Conservation (phyloP, 2,329 filamentous ascomycete species). For the Xylariales sp. region DNA sequence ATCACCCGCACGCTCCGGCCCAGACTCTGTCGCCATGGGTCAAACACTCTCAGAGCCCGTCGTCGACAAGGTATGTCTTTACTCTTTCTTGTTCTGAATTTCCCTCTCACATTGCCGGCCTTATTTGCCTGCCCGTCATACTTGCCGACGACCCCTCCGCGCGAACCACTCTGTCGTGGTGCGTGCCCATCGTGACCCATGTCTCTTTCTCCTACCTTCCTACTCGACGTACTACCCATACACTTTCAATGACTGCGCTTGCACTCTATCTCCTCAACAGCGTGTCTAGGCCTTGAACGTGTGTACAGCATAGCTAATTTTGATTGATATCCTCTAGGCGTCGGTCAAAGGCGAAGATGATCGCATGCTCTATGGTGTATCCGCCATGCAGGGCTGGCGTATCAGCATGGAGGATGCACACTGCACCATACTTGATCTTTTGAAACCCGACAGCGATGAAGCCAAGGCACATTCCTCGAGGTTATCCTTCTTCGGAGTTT, state of each 20-base stretch:
- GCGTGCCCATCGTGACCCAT: too few relatives aligned
- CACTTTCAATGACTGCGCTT: too few relatives aligned
- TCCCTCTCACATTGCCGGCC: too few relatives aligned
- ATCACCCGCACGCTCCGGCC: slow-evolving; percentile 16
- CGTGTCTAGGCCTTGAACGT: neutral
- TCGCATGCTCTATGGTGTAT: slow-evolving; percentile 86
- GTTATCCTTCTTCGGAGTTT: slow-evolving; percentile 95
- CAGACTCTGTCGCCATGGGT: slow-evolving; percentile 65
- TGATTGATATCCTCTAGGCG: slow-evolving; percentile 47
- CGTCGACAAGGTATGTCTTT: slow-evolving; percentile 84
- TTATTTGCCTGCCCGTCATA: slow-evolving; percentile 5
- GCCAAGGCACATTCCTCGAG: slow-evolving; percentile 63
- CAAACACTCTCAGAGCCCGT: slow-evolving; percentile 99
- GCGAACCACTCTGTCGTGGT: too few relatives aligned
- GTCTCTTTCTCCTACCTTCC: too few relatives aligned
- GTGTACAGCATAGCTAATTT: slow-evolving; percentile 18
- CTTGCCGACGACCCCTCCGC: slow-evolving; percentile 5
- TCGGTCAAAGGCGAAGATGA: slow-evolving; percentile 92
- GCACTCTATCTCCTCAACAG: neutral
- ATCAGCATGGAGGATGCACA: slow-evolving; percentile 99
- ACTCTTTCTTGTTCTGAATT: slow-evolving; percentile 8
- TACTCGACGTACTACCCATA: too few relatives aligned
- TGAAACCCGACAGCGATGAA: slow-evolving; percentile 51
- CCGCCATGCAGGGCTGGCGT: slow-evolving; percentile 99
- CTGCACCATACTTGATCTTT: slow-evolving; percentile 81